These are phyloP conservation scores for Agaricus bisporus DNA, from an alignment of 768 basidiomycete species.

Conservation along the genomic window DNA sequence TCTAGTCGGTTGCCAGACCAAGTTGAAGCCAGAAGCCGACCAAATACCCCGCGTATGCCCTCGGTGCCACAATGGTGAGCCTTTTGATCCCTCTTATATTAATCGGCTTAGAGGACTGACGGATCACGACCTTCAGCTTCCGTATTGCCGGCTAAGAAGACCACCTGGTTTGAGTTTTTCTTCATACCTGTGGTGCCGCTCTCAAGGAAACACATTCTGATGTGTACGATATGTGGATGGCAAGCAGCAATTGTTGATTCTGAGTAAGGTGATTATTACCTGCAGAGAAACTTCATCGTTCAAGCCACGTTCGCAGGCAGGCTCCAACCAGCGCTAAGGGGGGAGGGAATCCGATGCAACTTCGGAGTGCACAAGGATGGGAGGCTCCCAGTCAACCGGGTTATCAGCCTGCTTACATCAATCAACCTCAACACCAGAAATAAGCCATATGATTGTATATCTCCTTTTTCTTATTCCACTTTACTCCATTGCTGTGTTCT, in stretches of 20 bases:
- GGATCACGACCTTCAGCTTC: constrained; percentile 33
- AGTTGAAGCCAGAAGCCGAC: constrained; percentile 48
- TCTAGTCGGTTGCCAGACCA: constrained; percentile 63
- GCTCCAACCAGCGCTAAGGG: neutral
- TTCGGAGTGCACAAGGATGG: constrained; percentile 19
- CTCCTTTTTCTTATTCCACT: neutral
- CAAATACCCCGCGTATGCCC: constrained; percentile 57
- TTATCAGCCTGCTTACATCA: constrained; percentile 36
- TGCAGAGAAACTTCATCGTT: neutral
- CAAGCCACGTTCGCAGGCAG: neutral
- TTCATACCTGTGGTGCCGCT: constrained; percentile 69
- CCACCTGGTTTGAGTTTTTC: constrained; percentile 73
- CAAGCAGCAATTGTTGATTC: constrained; percentile 38
- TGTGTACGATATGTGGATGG: constrained; percentile 71
- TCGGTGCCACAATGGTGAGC: constrained; percentile 63
- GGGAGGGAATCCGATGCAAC: constrained; percentile 9
- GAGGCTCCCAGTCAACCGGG: constrained; percentile 27
- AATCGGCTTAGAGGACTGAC: neutral
- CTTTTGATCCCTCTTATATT: neutral
- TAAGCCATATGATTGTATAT: neutral
- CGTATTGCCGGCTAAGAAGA: constrained; percentile 56
- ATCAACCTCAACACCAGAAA: constrained; percentile 15
- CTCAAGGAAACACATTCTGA: constrained; percentile 55
- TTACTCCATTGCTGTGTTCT: neutral
- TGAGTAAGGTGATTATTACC: constrained; percentile 29